Conservation (phyloP, 352 stramenopile genomes). For the Globisporangium recalcitrans region DNA sequence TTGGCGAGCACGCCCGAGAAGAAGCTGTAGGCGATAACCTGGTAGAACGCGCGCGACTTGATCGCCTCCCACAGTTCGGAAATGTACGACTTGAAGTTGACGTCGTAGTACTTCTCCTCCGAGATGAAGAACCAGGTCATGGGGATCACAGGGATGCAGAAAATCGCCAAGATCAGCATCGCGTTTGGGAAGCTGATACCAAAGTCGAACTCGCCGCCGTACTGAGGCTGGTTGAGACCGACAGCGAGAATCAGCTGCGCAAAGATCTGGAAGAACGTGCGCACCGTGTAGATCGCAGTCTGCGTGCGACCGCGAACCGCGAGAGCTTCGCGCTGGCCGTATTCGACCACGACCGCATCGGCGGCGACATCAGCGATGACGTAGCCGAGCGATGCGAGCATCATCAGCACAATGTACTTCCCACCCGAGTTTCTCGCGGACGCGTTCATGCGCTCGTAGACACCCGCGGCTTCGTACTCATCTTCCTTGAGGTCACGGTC, state of each 20-base stretch:
- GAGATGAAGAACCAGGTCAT: conserved; percentile 21
- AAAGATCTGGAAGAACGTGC: conserved; percentile 32
- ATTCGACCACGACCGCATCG: conserved; percentile 48
- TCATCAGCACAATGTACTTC: conserved; percentile 45
- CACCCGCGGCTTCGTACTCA: conserved; percentile 15
- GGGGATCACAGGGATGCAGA: conserved; percentile 31
- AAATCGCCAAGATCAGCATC: conserved; percentile 31
- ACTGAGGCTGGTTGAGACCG: conserved; percentile 35
- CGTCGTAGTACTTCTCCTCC: conserved; percentile 1
- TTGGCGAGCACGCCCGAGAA: conserved; percentile 20
- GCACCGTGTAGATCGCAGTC: conserved; percentile 42
- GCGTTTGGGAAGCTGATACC: conserved; percentile 33
- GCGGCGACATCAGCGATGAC: conserved; percentile 41
- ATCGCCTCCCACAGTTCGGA: conserved; percentile 16
- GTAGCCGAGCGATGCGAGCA: conserved; percentile 40
- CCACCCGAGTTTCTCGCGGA: conserved; percentile 22
- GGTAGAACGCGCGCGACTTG: conserved; percentile 20
- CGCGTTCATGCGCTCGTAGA: conserved; percentile 22
- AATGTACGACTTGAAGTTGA: conserved; percentile 20
- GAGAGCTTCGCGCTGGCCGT: conserved; percentile 40
- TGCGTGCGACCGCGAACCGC: conserved; percentile 39
- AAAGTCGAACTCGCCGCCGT: conserved; percentile 40
- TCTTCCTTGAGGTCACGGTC: conserved; percentile 24
- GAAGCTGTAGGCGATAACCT: conserved; percentile 23
- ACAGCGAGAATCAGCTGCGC: conserved; percentile 32